Evolutionary conservation across 257 asterid species (phyloP), one percentile per base, ranked within the genome.

Genomic region (Solanum sitiens): DNA sequence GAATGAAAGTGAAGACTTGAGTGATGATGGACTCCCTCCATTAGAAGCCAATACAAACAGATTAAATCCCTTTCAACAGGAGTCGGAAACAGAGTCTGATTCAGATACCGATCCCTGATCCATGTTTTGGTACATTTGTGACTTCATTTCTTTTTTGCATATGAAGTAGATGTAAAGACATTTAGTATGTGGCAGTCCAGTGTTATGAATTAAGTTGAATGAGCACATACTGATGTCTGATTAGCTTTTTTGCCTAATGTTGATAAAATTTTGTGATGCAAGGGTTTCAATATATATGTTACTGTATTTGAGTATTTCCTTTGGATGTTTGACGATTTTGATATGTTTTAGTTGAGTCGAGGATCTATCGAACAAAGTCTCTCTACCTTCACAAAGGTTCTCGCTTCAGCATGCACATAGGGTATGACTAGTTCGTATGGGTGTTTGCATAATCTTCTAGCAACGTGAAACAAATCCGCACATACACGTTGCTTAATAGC

Each of bases 1-100:
- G 9, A 89, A 88, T 42, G 87, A 90, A 20, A 91, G 82, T 11
- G 94, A 91, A 88, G 74, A 87, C 86, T 91, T 89, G 11, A 93
- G 94, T 35, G 94, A 93, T 33, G 96, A 95, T 30, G 95, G 97
- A 27, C 97, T 96, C 53, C 98, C 95, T 10, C 97, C 99, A 27
- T 88, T 95, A 90, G 99, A 95, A 93, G 97, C 96, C 89, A 95
- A 96, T 89, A 94, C 94, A 14, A 96, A 96, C 87, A 92, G 98
- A 88, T 23, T 88, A 86, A 94, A 94, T 61, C 95, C 95, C 67
- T 87, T 87, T 45, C 83, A 88, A 84, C 61, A 76, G 18, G 83
- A 59, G 35, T 44, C 87, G 35, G 93, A 90, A 72, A 47, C 70
- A 2, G 95, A 90, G 12, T 92, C 98, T 8, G 89, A 91, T 4